phyloP scores from a whole-genome alignment of 805 yeast species.

The Yamadazyma scolyti region DNA sequence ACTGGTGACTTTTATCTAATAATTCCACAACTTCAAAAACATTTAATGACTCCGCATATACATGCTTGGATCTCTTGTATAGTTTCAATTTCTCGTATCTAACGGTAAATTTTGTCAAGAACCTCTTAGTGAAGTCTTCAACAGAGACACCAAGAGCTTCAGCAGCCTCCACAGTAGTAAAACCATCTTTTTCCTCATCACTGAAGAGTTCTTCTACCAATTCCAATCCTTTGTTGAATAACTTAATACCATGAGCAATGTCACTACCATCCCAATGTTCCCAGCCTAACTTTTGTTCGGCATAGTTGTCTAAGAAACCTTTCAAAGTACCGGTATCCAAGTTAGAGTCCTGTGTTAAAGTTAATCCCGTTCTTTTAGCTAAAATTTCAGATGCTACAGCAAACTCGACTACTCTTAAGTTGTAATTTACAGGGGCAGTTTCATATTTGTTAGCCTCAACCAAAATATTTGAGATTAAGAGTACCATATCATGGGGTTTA shows the following conservation, averaged over 20 bases:
- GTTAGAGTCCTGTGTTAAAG: slow-evolving; percentile 46
- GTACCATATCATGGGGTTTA: slow-evolving; percentile 41
- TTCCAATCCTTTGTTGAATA: slow-evolving; percentile 38
- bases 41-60: slow-evolving; percentile 56
- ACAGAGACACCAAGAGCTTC: slow-evolving; percentile 35
- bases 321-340: slow-evolving; percentile 56
- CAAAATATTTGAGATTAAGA: slow-evolving; percentile 62
- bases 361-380: slow-evolving; percentile 45
- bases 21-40: slow-evolving; percentile 49
- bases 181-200: slow-evolving; percentile 37
- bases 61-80: slow-evolving; percentile 59
- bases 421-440: slow-evolving; percentile 67
- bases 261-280: slow-evolving; percentile 44
- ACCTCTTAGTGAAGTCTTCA: slow-evolving; percentile 42
- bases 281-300: slow-evolving; percentile 24
- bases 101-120: slow-evolving; percentile 53
- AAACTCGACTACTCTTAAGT: slow-evolving; percentile 69
- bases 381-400: slow-evolving; percentile 62
- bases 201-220: slow-evolving; percentile 42
- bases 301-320: slow-evolving; percentile 57
- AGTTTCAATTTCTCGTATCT: slow-evolving; percentile 53
- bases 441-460: slow-evolving; percentile 62
- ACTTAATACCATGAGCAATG: slow-evolving; percentile 36
- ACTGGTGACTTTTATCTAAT: slow-evolving; percentile 25
- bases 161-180: slow-evolving; percentile 48